A percentile compares a stretch with the other conserved stretches of the same genome.
phyloP scores from a whole-genome alignment of 2,329 filamentous ascomycete species.

The Alternaria panax region DNA sequence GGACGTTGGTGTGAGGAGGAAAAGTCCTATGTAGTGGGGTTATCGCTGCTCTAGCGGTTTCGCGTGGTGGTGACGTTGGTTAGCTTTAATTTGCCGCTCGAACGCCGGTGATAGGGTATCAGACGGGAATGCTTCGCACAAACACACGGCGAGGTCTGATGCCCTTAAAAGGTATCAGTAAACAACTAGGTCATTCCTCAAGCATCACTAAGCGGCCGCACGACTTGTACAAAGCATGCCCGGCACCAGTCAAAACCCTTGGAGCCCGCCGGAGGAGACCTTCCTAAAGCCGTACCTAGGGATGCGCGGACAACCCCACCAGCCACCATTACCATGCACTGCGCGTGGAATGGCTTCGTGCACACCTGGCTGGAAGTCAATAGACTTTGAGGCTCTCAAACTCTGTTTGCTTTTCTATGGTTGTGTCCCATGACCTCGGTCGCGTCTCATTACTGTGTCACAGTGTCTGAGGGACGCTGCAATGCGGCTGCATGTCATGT shows the following conservation, averaged over 20 bases:
- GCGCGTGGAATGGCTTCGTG: slow-evolving; percentile 9
- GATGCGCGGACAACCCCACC: slow-evolving; percentile 38
- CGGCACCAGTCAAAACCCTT: slow-evolving; percentile 34
- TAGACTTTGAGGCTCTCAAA: slow-evolving; percentile 4
- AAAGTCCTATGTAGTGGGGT: slow-evolving; percentile 48
- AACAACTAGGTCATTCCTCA: slow-evolving; percentile 35
- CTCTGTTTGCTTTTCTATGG: not conserved
- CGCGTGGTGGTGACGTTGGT: slow-evolving; percentile 43
- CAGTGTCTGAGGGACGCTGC: slow-evolving; percentile 20
- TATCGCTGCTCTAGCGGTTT: slow-evolving; percentile 38
- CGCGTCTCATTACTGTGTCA: slow-evolving; percentile 30
- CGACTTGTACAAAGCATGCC: slow-evolving; percentile 44
- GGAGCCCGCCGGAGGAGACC: slow-evolving; percentile 36
- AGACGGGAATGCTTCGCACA: slow-evolving; percentile 26
- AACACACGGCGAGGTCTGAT: slow-evolving; percentile 23
- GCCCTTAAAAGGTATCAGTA: slow-evolving; percentile 28
- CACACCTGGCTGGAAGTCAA: not conserved
- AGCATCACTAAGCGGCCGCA: slow-evolving; percentile 46
- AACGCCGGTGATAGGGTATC: slow-evolving; percentile 30
- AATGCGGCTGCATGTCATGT: slow-evolving; percentile 13
- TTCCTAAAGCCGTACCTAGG: slow-evolving; percentile 39
- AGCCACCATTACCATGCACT: slow-evolving; percentile 34
- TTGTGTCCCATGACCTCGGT: slow-evolving; percentile 6
- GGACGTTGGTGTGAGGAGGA: slow-evolving; percentile 36
- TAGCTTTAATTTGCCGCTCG: slow-evolving; percentile 27